Evolutionary conservation across 2,329 filamentous ascomycete species (phyloP), one percentile per base, ranked within the genome.

Genomic region (Ophiostoma sp.): DNA sequence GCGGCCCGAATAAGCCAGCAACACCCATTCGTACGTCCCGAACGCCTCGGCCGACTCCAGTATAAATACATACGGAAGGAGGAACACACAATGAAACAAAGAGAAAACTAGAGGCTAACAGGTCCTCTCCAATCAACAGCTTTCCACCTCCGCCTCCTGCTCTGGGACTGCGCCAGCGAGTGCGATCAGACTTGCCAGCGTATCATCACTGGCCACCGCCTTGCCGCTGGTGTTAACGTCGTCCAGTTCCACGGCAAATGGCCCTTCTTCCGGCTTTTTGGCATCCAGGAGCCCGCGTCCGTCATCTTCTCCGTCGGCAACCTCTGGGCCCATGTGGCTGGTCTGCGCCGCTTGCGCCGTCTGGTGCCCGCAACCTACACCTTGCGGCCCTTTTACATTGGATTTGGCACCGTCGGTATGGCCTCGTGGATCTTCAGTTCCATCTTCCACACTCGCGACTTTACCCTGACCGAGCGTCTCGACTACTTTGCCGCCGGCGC

Each of bases 131-230:
- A 3, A 45, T 45, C 55, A 31, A 22, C 80, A 97, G 94, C 96
- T 76, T 81, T 97, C 78, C 89, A 93, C 82, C 94, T 92, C 81
- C 93, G 93, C 75, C 87, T 98, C 77, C 90, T 98, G 79, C 85
- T 98, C 81, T 99, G 96, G 96, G 90, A 90, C 81, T 99, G 96
- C 84, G 89, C 92, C 75, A 87, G 92, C 80, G 95, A 99, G 88
- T 99, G 96, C 89, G 95, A 99, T 86, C 97, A 99, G 85, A 92
- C 93, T 75, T 99, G 96, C 86, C 96, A 99, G 82, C 95, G 97
- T 86, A 92, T 97, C 81, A 87, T 97, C 74, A 98, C 96, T 73
- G 83, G 89, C 78, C 84, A 84, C 74, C 93, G 95, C 76, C 83
- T 94, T 76, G 84, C 88, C 33, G 85, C 88, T 75, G 87, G 89